Base-by-base conservation (phyloP, 73 alveolate species). In the Paramecium bursaria region DNA sequence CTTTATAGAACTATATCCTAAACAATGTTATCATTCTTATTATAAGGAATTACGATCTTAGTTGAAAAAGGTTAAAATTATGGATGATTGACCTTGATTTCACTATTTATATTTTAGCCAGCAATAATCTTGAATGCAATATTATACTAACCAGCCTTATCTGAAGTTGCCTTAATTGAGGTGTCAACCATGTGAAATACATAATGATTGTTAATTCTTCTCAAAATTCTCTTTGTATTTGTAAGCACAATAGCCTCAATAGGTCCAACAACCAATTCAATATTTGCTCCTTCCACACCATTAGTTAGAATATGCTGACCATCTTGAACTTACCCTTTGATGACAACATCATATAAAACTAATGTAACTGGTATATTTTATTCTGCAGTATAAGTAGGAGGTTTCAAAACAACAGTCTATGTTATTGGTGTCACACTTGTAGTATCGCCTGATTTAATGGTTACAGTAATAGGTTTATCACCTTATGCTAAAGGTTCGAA, bases 331-430 rank as follows among this genome's bases (percentile, higher is more conserved):
- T 25, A 5, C 7, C 82, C 82, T 33, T 42, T 67, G 22, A 67
- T 67, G 33, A 46, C 44, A 19, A 67, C 33, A 35, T 67, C 82
- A 3, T 39, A 13, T 25, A 47, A 11, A 14, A 39, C 44, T 39
- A 39, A 67, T 21, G 82, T 67, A 35, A 42, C 46, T 15, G 82
- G 55, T 10, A 67, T 42, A 35, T 67, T 67, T 21, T 53, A 25
- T 14, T 29, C 33, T 0, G 82, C 13, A 2, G 53, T 15, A 53
- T 57, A 67, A 17, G 4, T 35, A 4, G 82, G 82, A 13, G 42
- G 42, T 67, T 31, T 42, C 22, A 67, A 35, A 21, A 39, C 55
- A 10, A 67, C 82, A 35, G 33, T 19, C 17, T 25, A 15, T n/a
- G 33, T 42, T 19, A 67, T 33, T 25, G 82, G 82, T 67, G 33